Conservation (phyloP, 306 rosid genomes). For the Coriaria nepalensis region DNA sequence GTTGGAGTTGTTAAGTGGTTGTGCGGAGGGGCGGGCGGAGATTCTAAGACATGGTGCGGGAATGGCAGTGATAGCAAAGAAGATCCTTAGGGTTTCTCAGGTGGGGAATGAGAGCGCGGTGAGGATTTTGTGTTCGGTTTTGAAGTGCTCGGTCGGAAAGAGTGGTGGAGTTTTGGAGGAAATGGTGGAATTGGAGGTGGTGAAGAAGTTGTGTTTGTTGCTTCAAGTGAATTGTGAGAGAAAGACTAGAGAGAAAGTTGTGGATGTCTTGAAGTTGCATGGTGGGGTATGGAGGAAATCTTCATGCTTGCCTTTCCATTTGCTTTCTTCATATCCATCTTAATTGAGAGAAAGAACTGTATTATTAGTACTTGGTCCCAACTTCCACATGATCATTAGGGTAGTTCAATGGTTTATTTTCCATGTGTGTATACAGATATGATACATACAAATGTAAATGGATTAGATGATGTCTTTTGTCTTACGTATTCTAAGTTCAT, state of each 20-base stretch:
- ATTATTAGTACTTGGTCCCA: too few species aligned
- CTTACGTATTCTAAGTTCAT: too few species aligned
- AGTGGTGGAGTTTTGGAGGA: constrained; percentile 35
- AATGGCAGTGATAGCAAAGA: constrained; percentile 49
- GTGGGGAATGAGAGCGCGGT: constrained; percentile 54
- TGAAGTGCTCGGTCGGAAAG: constrained; percentile 27
- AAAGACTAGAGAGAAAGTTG: constrained; percentile 53
- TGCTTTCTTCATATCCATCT: constrained; percentile 33
- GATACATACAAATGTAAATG: too few species aligned
- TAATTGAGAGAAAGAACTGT: not conserved
- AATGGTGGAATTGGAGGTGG: constrained; percentile 55
- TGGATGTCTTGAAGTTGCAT: constrained; percentile 51
- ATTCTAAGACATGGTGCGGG: constrained; percentile 52
- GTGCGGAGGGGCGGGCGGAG: constrained; percentile 67
- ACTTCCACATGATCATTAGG: too few species aligned
- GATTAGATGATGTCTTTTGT: too few species aligned
- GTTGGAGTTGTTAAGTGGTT: constrained; percentile 42
- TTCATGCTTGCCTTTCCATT: constrained; percentile 32
- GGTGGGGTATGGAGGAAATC: constrained; percentile 44
- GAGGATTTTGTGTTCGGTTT: constrained; percentile 32
- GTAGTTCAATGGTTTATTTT: too few species aligned
- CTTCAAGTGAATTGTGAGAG: constrained; percentile 54
- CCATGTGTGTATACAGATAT: too few species aligned
- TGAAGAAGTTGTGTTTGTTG: constrained; percentile 53
- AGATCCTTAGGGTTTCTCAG: constrained; percentile 55